Evolutionary conservation across 2,329 filamentous ascomycete species (phyloP), one percentile per base, ranked within the genome.

Genomic region (Phyllosticta citriasiana): DNA sequence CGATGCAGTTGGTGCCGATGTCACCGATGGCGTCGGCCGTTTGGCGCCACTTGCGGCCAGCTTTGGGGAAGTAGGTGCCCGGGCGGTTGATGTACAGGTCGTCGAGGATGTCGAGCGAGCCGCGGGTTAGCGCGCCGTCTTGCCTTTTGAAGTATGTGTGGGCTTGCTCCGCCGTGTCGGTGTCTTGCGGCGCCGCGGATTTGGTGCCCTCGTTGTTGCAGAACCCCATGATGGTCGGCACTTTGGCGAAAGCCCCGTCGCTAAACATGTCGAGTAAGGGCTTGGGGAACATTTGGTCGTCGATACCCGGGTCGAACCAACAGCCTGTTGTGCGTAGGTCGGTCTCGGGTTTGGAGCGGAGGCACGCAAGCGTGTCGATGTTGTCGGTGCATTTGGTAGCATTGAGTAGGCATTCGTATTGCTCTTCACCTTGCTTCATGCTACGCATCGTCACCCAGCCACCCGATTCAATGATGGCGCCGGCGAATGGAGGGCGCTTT

Each of bases 191-290:
- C 0, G 81, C 79, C 0, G 24, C 40, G 67, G 87, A 88, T 4
- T 80, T 72, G 0, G 85, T 86, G 40, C 86, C 87, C 71, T 86
- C 86, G 70, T 89, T 84, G 4, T 82, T 84, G 70, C 82, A 82
- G 65, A 73, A 72, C 61, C 76, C 82, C 65, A 80, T 80, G 62
- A 84, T 82, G 10, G 80, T 78, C 1, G 82, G 81, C 0, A 84
- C 75, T 55, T 77, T 74, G 64, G 80, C 71, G 67, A 80, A 82
- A 52, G 75, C 73, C 2, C 79, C 80, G 35, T 76, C 64, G 4
- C 73, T 71, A 67, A 82, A 82, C 27, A 80, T 74, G 6, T 68
- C 68, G 60, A 79, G 77, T 2, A 80, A 81, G 55, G 79, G 76
- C 59, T 81, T 78, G 22, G 70, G 73, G 51, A 82, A 73, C n/a